phyloP scores from a whole-genome alignment of 257 asterid species.

The Linderniella brevidens region DNA sequence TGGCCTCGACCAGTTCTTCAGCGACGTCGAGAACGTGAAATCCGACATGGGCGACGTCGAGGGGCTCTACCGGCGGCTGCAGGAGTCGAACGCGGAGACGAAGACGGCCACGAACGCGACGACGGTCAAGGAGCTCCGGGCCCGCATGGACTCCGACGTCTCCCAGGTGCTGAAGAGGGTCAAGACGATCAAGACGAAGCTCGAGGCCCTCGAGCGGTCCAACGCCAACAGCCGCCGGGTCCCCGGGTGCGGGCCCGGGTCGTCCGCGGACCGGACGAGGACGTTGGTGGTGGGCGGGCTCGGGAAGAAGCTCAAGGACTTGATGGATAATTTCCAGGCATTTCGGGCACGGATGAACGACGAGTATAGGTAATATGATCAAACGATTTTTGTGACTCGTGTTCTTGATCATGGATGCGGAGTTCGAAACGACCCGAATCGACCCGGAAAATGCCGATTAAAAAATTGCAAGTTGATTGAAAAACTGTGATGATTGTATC shows the following conservation, averaged over 20 bases:
- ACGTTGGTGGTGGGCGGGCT: constrained; percentile 30
- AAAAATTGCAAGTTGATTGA: no score
- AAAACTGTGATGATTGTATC: no score
- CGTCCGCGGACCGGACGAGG: constrained; percentile 37
- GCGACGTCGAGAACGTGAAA: constrained; percentile 33
- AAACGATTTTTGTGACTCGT: no score
- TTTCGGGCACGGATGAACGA: constrained; percentile 33
- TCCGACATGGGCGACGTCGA: constrained; percentile 32
- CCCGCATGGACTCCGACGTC: constrained; percentile 36
- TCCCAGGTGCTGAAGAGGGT: constrained; percentile 31
- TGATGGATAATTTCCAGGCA: constrained; percentile 45
- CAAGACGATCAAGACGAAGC: constrained; percentile 25
- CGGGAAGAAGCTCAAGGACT: constrained; percentile 29
- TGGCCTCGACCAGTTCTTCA: constrained; percentile 30
- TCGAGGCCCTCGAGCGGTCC: constrained; percentile 33
- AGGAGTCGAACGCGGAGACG: constrained; percentile 29
- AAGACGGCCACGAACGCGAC: constrained; percentile 35
- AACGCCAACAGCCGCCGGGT: constrained; percentile 26
- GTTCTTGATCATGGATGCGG: no score
- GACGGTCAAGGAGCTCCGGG: constrained; percentile 33
- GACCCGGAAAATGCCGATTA: no score
- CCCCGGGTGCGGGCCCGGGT: constrained; percentile 50
- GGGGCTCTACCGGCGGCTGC: constrained; percentile 30
- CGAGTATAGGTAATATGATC: constrained; percentile 17
- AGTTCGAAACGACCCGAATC: no score